A percentile compares a stretch with the other conserved stretches of the same genome.
These are phyloP conservation scores for Phytophthora uliginosa DNA, from an alignment of 352 stramenopile genomes.

Conservation along the genomic window DNA sequence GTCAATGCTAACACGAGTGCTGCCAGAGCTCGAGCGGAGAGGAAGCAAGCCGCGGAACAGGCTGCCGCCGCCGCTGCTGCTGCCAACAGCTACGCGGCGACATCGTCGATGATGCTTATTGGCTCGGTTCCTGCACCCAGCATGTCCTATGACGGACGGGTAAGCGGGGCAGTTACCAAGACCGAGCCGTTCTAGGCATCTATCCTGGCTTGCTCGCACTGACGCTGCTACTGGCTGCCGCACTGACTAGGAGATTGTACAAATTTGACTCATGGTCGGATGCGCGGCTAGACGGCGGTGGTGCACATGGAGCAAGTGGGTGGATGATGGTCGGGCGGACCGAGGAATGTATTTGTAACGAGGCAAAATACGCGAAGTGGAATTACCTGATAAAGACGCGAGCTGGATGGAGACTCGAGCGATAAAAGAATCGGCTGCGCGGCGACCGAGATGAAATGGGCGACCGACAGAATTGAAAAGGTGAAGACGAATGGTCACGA, in stretches of 20 bases:
- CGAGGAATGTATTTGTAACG: conserved; percentile 57
- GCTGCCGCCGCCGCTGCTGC: conserved; percentile 23
- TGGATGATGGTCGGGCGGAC: conserved; percentile 25
- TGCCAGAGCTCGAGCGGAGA: conserved; percentile 44
- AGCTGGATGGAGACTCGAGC: conserved; percentile 49
- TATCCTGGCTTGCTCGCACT: conserved; percentile 8
- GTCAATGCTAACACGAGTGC: conserved; percentile 47
- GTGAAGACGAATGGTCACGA: conserved; percentile 43
- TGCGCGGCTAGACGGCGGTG: conserved; percentile 11
- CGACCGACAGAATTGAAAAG: conserved; percentile 37
- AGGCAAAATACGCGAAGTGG: conserved; percentile 43
- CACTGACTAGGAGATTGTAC: conserved; percentile 28
- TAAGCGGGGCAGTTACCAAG: conserved; percentile 34
- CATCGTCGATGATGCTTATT: conserved; percentile 37
- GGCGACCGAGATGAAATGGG: conserved; percentile 37
- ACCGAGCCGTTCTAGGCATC: conserved; percentile 40
- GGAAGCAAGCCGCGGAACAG: conserved; percentile 40
- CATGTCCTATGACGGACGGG: conserved; percentile 29
- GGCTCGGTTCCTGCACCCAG: conserved; percentile 23
- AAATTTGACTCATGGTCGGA: conserved; percentile 26
- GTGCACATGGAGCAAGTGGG: conserved; percentile 8
- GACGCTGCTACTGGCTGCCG: conserved; percentile 9
- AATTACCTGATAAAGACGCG: conserved; percentile 47
- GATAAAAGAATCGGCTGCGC: conserved; percentile 40
- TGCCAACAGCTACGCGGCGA: conserved; percentile 27